Base-by-base conservation (phyloP, 345 rosid species). In the Pistacia atlantica region DNA sequence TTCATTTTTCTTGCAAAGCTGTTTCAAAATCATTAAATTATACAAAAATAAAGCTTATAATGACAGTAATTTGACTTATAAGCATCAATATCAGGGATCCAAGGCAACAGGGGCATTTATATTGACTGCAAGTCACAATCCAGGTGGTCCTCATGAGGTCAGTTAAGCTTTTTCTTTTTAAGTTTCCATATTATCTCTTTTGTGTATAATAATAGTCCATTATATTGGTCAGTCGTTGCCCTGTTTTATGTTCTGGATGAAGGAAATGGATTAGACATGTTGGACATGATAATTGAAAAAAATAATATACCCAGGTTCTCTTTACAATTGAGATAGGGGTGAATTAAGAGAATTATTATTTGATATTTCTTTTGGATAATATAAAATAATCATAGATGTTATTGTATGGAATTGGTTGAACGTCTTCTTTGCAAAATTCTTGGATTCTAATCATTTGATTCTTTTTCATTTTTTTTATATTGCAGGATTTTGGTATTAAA, bases 121-220 rank as follows among this genome's bases (percentile, higher is more conserved):
- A 74, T 87, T 97, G 90, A 97, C 99, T 18, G 99, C 99, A 71
- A 97, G 99, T 83, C 99, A 97, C 84, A 97, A 97, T 79, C 98
- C 99, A 60, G 99, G 99, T 77, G 99, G 99, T 78, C 99, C 99
- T 57, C 75, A 84, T 86, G 99, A 97, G 98, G 99, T 95, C 31
- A 0, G 68, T 56, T 42, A 38, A 55, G 6, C 6, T 42, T 42
- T 42, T 52, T 65, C 33, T 28, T 62, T 71, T 22, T 72, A 4
- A 33, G 1, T 55, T 67, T 62, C 67, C 46, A 11, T 66, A 38
- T 46, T 52, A 62, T 63, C 37, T 65, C 71, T 38, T 52, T 13
- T 74, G 38, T 37, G 35, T 54, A 18, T 37, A 55, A 72, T 33
- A 28, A 28, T 6, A 52, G 45, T 67, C 7, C 20, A 28, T 63